Percentiles rank a stretch among this genome's conserved stretches.
These are phyloP conservation scores for Picochlorum sp. DNA, from an alignment of 139 green algal species.

Conservation along the genomic window DNA sequence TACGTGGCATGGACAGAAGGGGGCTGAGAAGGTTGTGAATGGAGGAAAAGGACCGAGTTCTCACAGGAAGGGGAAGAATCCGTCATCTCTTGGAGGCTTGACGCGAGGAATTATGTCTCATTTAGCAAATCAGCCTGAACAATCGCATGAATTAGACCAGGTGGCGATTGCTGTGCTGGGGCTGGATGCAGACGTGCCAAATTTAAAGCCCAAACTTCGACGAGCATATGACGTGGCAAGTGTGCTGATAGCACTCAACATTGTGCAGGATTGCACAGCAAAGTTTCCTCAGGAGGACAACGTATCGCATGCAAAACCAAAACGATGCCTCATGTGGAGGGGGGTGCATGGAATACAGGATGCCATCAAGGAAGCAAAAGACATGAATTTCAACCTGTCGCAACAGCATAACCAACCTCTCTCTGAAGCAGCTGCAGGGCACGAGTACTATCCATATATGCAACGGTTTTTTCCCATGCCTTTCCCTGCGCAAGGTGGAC, in stretches of 20 bases:
- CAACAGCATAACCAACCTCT: too few species aligned
- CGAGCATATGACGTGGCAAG: constrained; percentile 74
- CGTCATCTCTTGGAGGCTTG: not conserved
- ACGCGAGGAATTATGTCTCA: not conserved
- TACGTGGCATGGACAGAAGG: constrained; percentile 3
- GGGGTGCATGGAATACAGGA: too few species aligned
- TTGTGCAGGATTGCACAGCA: not conserved
- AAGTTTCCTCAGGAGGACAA: too few species aligned
- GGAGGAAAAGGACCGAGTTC: too few species aligned
- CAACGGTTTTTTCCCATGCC: too few species aligned
- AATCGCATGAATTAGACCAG: constrained; percentile 47
- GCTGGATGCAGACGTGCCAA: constrained; percentile 14
- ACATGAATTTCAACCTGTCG: too few species aligned
- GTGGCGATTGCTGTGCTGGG: constrained; percentile 36
- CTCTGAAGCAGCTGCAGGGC: too few species aligned
- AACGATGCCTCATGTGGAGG: too few species aligned
- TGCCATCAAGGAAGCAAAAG: too few species aligned
- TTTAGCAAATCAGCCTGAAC: constrained; percentile 37
- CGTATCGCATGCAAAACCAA: too few species aligned
- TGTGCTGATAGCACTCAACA: constrained; percentile 32
- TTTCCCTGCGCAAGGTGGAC: too few species aligned
- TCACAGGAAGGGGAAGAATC: not conserved
- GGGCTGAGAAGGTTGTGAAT: not conserved
- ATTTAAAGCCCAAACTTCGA: constrained; percentile 57
- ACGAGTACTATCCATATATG: too few species aligned